Evolutionary conservation across 2,329 filamentous ascomycete genomes (phyloP), one percentile per base, ranked within the genome.

Genomic region (Colletotrichum australisinense): DNA sequence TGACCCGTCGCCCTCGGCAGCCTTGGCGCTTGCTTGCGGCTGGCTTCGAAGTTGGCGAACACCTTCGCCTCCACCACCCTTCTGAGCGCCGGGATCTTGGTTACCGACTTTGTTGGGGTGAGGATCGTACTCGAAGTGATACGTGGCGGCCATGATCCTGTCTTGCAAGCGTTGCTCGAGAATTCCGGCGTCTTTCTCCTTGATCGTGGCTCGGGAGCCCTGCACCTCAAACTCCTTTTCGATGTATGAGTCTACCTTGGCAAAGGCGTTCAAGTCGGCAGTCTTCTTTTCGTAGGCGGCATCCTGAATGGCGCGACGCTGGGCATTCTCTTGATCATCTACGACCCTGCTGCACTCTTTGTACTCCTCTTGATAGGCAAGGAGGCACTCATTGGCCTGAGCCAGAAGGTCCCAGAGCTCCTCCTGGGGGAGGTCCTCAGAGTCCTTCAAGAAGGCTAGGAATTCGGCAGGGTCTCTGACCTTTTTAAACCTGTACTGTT

Each of bases 111-210:
- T 89, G 73, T 86, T 86, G 2, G 87, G 86, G 64, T 90, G 87
- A 11, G 87, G 84, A 76, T 92, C 90, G 75, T 91, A 90, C 73
- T 91, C 88, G 76, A 92, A 91, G 19, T 88, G 87, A 77, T 92
- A 92, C 1, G 87, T 85, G 73, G 88, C 85, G 8, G 90, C 89
- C 86, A 90, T 88, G 74, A 91, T 84, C 68, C 84, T 84, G 80
- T 92, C 89, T 78, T 92, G 88, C 73, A 73, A 75, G 14, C 74
- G 73, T 32, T 75, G 83, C 56, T 88, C 84, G 28, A 84, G 81
- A 0, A 84, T 84, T 67, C 88, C 86, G 35, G 80, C 77, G 56
- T 83, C 80, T 5, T 81, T 79, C 52, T 83, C 82, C 59, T 85
- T 83, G 22, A 75, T 62, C 1, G 69, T 62, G 1, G 88, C 85